phyloP scores from a whole-genome alignment of 2,329 filamentous ascomycete species.

The Acrodontium crateriforme region DNA sequence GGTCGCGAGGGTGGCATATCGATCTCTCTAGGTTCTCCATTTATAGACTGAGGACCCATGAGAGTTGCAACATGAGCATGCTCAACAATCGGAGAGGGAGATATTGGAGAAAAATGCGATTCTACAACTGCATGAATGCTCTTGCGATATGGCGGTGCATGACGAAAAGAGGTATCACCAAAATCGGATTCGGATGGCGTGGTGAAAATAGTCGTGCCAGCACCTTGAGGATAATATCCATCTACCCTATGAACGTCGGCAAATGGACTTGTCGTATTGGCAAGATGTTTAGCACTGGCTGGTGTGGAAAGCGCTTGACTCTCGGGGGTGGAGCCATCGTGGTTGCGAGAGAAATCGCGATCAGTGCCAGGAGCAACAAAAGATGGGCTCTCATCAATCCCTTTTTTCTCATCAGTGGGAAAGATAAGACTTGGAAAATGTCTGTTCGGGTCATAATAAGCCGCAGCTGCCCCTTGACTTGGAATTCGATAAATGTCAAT shows the following conservation, averaged over 20 bases:
- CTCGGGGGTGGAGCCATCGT: too few relatives aligned
- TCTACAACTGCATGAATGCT: conserved; percentile 9
- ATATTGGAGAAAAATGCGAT: conserved; percentile 15
- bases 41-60: conserved; percentile 13
- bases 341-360: too few relatives aligned
- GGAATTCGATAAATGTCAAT: conserved; percentile 21
- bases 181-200: conserved; percentile 17
- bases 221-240: too few relatives aligned
- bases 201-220: conserved; percentile 14
- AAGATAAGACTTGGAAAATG: conserved; percentile 11
- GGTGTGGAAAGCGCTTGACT: too few relatives aligned
- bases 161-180: conserved; percentile 4
- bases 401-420: conserved; percentile 1
- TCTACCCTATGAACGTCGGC: too few relatives aligned
- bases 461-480: conserved; percentile 19
- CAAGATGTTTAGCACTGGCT: too few relatives aligned
- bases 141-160: conserved; percentile 1
- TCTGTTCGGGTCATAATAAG: conserved; percentile 18
- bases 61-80: conserved; percentile 16
- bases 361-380: too few relatives aligned
- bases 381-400: background rate
- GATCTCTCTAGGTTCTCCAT: conserved; percentile 14
- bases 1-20: conserved; percentile 9
- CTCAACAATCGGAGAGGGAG: conserved; percentile 17
- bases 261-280: too few relatives aligned